Evolutionary conservation across 106 monocot species (phyloP).

Genomic region (Triglochin maritima): DNA sequence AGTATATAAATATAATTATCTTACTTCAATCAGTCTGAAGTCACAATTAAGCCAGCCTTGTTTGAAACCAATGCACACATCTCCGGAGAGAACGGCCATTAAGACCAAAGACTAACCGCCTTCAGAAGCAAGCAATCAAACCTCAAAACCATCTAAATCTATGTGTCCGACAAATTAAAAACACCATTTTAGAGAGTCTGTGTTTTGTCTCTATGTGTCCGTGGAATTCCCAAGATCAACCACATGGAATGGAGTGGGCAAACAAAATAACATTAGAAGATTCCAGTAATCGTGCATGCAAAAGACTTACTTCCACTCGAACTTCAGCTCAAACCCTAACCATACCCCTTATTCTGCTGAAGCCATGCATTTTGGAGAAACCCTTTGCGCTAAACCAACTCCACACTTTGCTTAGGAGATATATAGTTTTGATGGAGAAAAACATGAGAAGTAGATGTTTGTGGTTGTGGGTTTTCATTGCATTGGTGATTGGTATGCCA

Average conservation of each 20-base stretch:
- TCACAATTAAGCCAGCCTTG: no score
- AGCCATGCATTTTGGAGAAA: not conserved
- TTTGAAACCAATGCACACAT: not conserved
- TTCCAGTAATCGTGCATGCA: not conserved
- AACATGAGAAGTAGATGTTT: not conserved
- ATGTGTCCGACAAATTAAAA: not conserved
- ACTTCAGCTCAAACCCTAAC: not conserved
- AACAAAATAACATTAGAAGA: conserved; percentile 3
- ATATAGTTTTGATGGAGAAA: not conserved
- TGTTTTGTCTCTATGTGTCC: no score
- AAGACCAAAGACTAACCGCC: not conserved
- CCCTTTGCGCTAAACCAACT: not conserved
- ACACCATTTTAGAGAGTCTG: not conserved
- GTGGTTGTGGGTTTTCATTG: not conserved
- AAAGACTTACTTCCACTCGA: not conserved
- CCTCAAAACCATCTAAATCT: not conserved
- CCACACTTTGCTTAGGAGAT: not conserved
- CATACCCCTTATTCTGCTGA: not conserved
- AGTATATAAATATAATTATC: no score
- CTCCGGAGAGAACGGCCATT: conserved; percentile 3
- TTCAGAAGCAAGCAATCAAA: not conserved
- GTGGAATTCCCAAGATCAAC: conserved; percentile 1
- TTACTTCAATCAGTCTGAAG: no score
- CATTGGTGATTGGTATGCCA: not conserved
- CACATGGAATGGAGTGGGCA: not conserved